phyloP scores from a whole-genome alignment of 805 yeast species.

The Tetrapisispora phaffii region DNA sequence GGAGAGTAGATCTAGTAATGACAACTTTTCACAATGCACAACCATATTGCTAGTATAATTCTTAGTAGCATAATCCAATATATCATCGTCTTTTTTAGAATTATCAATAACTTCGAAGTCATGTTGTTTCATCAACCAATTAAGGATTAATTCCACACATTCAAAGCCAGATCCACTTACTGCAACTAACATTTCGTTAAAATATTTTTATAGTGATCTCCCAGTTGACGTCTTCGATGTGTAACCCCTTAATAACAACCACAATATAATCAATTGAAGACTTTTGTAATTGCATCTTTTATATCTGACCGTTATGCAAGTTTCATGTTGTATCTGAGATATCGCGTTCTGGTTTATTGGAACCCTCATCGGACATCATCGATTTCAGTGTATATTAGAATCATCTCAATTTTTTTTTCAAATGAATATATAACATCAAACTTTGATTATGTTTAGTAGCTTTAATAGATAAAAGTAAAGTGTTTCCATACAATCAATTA shows the following conservation, averaged over 20 bases:
- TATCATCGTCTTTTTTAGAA: slow-evolving; percentile 28
- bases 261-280: too few species aligned
- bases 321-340: neutral
- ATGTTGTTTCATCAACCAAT: slow-evolving; percentile 10
- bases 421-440: too few species aligned
- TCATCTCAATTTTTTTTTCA: too few species aligned
- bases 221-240: too few species aligned
- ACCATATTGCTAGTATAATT: slow-evolving; percentile 61
- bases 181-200: slow-evolving; percentile 18
- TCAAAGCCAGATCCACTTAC: slow-evolving; percentile 23
- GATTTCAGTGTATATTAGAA: too few species aligned
- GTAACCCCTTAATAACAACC: too few species aligned
- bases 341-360: neutral
- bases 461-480: too few species aligned
- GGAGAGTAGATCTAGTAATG: slow-evolving; percentile 37
- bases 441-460: too few species aligned
- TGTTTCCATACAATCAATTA: too few species aligned
- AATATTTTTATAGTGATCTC: too few species aligned
- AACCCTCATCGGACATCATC: too few species aligned
- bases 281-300: neutral
- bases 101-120: slow-evolving; percentile 15
- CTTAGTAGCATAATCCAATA: slow-evolving; percentile 52
- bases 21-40: slow-evolving; percentile 36
- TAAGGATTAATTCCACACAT: slow-evolving; percentile 16
- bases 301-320: neutral